Percentiles rank a stretch among this genome's conserved stretches.
phyloP scores from a whole-genome alignment of 495 filamentous ascomycete genomes.

The Aspergillus leporis region DNA sequence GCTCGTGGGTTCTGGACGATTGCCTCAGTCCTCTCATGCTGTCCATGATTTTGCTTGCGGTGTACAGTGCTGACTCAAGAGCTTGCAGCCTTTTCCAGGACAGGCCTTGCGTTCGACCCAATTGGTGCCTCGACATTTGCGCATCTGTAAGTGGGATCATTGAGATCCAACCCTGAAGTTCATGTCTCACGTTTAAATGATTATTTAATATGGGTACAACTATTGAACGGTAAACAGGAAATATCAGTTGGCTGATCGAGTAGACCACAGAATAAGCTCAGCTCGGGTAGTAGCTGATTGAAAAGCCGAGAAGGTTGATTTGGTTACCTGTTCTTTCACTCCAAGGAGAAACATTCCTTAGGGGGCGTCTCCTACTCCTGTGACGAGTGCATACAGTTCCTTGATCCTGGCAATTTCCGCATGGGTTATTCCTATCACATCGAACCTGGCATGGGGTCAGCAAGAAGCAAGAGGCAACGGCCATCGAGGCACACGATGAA shows the following conservation, averaged over 20 bases:
- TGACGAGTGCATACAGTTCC: neutral
- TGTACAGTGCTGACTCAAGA: constrained; percentile 15
- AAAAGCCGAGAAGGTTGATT: neutral
- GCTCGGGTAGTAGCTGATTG: neutral
- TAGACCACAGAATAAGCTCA: neutral
- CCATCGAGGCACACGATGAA: neutral
- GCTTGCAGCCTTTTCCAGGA: constrained; percentile 12
- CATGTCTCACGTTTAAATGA: neutral
- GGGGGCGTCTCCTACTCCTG: neutral
- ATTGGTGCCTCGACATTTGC: constrained; percentile 5
- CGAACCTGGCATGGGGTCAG: neutral
- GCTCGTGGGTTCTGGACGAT: neutral
- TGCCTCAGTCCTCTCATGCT: neutral
- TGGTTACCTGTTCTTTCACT: neutral
- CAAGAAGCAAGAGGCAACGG: neutral
- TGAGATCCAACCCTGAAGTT: neutral
- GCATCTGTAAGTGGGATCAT: neutral
- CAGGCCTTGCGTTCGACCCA: constrained; percentile 6
- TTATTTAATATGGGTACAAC: neutral
- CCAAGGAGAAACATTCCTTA: neutral
- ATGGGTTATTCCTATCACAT: neutral
- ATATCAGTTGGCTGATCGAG: neutral
- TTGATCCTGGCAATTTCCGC: neutral
- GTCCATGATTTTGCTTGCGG: constrained; percentile 7
- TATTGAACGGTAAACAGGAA: neutral